Evolutionary conservation across 1,284 basidiomycete species (phyloP), one percentile per base, ranked within the genome.

Genomic region (Quambalaria eucalypti): DNA sequence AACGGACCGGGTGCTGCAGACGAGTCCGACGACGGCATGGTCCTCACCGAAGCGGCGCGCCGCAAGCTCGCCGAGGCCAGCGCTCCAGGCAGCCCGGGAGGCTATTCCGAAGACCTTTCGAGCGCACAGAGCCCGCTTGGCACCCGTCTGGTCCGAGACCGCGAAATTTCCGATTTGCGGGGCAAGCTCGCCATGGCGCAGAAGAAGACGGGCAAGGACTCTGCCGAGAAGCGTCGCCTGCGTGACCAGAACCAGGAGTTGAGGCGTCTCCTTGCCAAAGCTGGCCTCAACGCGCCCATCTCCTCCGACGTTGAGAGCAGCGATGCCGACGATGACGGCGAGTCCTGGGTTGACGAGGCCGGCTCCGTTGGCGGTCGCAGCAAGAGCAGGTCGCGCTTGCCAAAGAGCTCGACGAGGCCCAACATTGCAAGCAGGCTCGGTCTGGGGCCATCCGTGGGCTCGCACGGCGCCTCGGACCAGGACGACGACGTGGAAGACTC

Each of bases 191-290:
- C 64, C 12, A 53, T 70, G 25, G 70, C 68, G 6, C 62, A 69
- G 44, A 68, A 66, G 58, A 66, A 68, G 48, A 61, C 69, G 14
- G 68, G 66, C 28, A 70, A 70, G 56, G 70, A 72, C 40, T 60
- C 57, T 10, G 63, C 62, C 44, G 65, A 69, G 55, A 68, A 66
- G 64, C 68, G 69, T 28, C 57, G 60, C 23, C 61, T 68, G 28
- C 68, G 68, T 36, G 68, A 71, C 21, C 66, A 69, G 63, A 64
- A 67, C 30, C 55, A 54, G 4, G 66, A 70, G 53, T 60, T 71
- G 29, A 55, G 61, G 48, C 60, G 58, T 50, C 50, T 65, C 39
- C 64, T 72, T 38, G 53, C 59, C 38, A 60, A 64, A 28, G 64
- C 64, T 1, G 69, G 69, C 23, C 50, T 72, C 53, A 57, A 63